Base-by-base conservation (phyloP, 305 asterid genomes). In the Fraxinus sp. region DNA sequence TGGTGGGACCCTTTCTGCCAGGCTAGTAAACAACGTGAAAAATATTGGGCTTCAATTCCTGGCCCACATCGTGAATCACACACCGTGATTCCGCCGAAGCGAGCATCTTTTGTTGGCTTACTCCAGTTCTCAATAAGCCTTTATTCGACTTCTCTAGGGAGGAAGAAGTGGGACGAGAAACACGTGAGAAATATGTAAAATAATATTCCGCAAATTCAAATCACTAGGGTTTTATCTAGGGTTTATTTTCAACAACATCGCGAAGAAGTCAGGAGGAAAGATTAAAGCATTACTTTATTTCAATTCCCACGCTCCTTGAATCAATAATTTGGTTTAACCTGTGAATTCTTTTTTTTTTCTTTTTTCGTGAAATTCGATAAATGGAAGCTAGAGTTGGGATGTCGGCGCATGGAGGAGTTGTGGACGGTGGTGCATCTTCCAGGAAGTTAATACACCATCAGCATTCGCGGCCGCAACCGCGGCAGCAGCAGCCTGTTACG, bases 381-480 rank as follows among this genome's bases (percentile, higher is more conserved):
- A 57, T 57, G 68, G 24, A 57, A 57, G 28, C 68, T 18, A 57
- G 68, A 57, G 68, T 57, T 57, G 68, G 68, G 28, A 57, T 57
- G 68, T 57, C 68, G 68, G 13, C 68, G 68, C 68, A 57, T 20
- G 28, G 68, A n/a, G 68, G 68, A 10, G 68, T 57, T 57, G 68
- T 57, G 68, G 68, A 57, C 28, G 28, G 68, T 57, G 28, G 68
- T 6, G 22, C 68, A 18, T 57, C 68, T 20, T 18, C 68, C 68
- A 57, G 68, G 11, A 57, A 57, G 59, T 49, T 49, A 49, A 13
- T 49, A 49, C 59, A 49, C 59, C 68, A 57, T 57, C 68, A 57
- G 87, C 79, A 80, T n/a, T 85, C 79, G 10, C 64, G 82, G 18
- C 83, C 79, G 39, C 86, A 83, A 68, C 68, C 79, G 10, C 64